Conservation (phyloP, 2,329 filamentous ascomycete species). For the Phyllosticta paracitricarpa region DNA sequence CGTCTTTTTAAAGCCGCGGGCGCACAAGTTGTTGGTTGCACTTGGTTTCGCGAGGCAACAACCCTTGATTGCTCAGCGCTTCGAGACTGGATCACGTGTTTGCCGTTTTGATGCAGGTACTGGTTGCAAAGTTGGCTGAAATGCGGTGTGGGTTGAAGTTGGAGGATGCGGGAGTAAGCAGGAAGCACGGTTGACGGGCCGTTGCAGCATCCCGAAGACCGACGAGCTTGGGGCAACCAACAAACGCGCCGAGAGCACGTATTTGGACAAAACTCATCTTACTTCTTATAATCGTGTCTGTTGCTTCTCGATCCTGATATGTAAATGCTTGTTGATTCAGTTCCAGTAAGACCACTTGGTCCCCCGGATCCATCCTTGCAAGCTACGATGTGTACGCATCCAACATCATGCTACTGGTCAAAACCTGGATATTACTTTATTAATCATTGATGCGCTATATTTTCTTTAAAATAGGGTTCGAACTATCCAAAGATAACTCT, state of each 20-base stretch:
- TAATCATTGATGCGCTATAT: no score
- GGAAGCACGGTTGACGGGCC: background rate
- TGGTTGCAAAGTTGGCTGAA: background rate
- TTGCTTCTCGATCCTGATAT: no score
- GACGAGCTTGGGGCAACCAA: background rate
- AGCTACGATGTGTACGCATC: no score
- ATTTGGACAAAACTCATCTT: no score
- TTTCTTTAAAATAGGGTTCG: no score
- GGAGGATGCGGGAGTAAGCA: background rate
- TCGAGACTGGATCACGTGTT: background rate
- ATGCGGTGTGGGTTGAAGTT: background rate
- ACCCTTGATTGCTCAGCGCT: background rate
- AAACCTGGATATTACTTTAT: no score
- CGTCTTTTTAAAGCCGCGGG: background rate
- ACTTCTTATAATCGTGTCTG: no score
- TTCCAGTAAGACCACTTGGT: no score
- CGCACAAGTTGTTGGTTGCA: background rate
- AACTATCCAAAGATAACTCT: no score
- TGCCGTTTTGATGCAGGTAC: background rate
- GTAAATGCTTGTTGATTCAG: no score
- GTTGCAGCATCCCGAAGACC: background rate
- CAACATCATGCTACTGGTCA: no score
- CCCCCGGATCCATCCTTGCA: no score
- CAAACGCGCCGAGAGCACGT: background rate
- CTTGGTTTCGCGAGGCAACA: background rate